phyloP scores from a whole-genome alignment of 139 green algal genomes.

The Chlamydomonas applanata region DNA sequence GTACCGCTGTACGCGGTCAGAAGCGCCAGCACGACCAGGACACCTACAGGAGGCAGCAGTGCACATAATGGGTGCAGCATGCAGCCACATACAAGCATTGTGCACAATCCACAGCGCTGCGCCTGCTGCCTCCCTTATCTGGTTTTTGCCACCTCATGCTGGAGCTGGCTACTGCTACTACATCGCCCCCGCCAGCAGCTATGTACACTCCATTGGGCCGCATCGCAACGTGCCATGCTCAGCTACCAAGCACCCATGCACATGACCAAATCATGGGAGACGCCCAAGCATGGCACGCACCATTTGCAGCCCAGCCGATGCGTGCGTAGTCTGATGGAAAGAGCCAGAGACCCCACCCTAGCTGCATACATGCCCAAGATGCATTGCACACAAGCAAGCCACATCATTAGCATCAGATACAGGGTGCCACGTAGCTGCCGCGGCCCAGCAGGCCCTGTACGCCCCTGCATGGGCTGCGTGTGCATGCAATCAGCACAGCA shows the following conservation, averaged over 20 bases:
- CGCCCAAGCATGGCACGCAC: neutral
- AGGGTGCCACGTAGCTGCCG: neutral
- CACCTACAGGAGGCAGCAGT: too few relatives aligned
- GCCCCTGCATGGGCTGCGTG: neutral
- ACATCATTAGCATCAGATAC: neutral
- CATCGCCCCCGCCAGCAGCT: too few relatives aligned
- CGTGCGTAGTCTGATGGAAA: constrained; percentile 15
- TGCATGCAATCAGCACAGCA: too few relatives aligned
- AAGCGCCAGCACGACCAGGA: constrained; percentile 6
- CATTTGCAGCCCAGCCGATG: neutral
- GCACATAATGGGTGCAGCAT: too few relatives aligned
- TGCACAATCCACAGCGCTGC: too few relatives aligned
- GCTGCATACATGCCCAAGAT: neutral
- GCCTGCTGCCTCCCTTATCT: too few relatives aligned
- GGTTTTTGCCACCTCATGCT: too few relatives aligned
- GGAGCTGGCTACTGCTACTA: too few relatives aligned
- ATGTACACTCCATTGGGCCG: too few relatives aligned
- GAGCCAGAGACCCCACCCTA: constrained; percentile 21
- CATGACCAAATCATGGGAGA: neutral
- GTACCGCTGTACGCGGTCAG: constrained; percentile 17
- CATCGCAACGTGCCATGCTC: too few relatives aligned
- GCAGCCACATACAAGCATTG: neutral
- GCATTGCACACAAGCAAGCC: neutral
- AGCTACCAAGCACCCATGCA: too few relatives aligned
- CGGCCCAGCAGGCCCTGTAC: neutral